Percentiles rank a stretch among this genome's conserved stretches.
phyloP scores from a whole-genome alignment of 306 rosid genomes.

The Vigna trinervia region DNA sequence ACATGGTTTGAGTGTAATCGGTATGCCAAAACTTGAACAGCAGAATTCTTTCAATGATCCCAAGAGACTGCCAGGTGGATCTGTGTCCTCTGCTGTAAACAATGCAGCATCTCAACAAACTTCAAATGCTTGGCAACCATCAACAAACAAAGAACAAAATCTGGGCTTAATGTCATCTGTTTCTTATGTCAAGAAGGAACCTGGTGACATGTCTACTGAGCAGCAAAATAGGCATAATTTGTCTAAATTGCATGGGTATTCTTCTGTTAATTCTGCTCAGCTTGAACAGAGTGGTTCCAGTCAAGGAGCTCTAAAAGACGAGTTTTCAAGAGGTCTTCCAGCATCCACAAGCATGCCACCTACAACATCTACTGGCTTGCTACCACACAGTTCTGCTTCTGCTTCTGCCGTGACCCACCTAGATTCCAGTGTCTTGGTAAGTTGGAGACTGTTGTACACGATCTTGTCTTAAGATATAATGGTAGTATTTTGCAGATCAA shows the following conservation, averaged over 20 bases:
- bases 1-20: conserved; percentile 53
- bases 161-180: conserved; percentile 54
- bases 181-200: conserved; percentile 68
- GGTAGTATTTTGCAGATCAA: conserved; percentile 7
- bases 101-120: conserved; percentile 62
- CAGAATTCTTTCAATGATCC: conserved; percentile 60
- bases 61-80: conserved; percentile 66
- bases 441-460: conserved; percentile 11
- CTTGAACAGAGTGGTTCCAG: conserved; percentile 57
- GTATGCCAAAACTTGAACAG: conserved; percentile 62
- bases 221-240: conserved; percentile 63
- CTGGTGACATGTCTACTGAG: conserved; percentile 66
- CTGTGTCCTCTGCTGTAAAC: conserved; percentile 55
- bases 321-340: conserved; percentile 69
- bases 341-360: conserved; percentile 53
- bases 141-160: conserved; percentile 65
- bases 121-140: conserved; percentile 66
- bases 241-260: conserved; percentile 60
- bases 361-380: conserved; percentile 54
- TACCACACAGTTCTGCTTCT: conserved; percentile 55
- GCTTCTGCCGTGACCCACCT: conserved; percentile 54
- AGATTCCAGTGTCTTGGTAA: conserved; percentile 58
- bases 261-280: conserved; percentile 65
- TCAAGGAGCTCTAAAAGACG: conserved; percentile 61
- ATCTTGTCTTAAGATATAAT: conserved; percentile 16